Percentiles rank a stretch among this genome's conserved stretches.
Evolutionary conservation across 139 green algal species (phyloP).

Genomic region (Pleodorina starrii): DNA sequence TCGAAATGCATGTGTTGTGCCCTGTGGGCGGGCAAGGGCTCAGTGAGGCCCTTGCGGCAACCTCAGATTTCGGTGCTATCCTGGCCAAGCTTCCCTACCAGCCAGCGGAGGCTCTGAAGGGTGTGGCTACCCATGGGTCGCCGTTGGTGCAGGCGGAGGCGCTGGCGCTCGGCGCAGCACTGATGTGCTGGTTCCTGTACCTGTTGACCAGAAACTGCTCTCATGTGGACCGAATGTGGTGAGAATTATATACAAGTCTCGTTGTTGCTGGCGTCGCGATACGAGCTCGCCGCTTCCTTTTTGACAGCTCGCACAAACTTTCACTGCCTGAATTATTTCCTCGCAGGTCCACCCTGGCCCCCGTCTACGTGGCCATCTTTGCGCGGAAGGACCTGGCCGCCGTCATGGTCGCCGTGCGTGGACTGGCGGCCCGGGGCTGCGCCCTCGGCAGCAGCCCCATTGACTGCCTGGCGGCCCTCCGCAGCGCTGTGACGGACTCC

Average conservation of each 20-base stretch:
- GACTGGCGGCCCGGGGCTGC: background rate
- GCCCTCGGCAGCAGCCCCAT: background rate
- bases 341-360: conserved; percentile 40
- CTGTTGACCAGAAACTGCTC: conserved; percentile 8
- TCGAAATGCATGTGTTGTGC: background rate
- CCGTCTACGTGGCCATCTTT: conserved; percentile 37
- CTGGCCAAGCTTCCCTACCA: background rate
- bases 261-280: no score
- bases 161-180: background rate
- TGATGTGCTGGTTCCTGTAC: conserved; percentile 12
- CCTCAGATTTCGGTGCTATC: background rate
- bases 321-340: background rate
- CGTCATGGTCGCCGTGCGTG: background rate
- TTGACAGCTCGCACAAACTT: no score
- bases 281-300: no score
- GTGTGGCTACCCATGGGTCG: background rate
- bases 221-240: conserved; percentile 40
- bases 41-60: background rate
- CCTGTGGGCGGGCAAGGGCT: background rate
- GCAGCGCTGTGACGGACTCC: background rate
- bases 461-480: background rate
- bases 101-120: background rate
- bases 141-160: background rate
- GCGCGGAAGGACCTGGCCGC: conserved; percentile 1
- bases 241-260: no score